Evolutionary conservation across 148 eudicot species (phyloP), one percentile per base, ranked within the genome.

Genomic region (Rhododendron henanense): DNA sequence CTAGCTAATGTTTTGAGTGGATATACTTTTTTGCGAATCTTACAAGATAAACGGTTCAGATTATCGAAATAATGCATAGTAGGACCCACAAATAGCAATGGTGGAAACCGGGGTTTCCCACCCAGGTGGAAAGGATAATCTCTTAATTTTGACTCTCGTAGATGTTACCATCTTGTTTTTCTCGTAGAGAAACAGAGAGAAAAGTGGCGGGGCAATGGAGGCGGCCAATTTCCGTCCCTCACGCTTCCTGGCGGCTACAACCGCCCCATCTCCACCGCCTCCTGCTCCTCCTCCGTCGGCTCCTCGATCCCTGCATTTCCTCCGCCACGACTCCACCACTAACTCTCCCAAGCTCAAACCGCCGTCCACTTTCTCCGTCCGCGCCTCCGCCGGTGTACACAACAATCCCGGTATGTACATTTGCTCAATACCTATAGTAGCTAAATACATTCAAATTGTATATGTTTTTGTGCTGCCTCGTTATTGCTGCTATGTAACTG

Each of bases 401-500:
- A 90, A 86, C 31, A 97, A 91, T 84, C 88, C 91, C 35, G 94
- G 95, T 94, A 83, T 28, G 55, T 18, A 18, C 61, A 55, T 55
- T 16, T 55, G 6, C 21, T 55, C 23, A 55, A 55, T 4, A 4
- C 61, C 16, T 16, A 18, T 18, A 3, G 3, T 15, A 18, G 5
- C 21, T 16, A 10, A 21, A 37, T 21, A 74, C 6, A 18, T 35
- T 33, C 37, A 2, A 3, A 18, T 5, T 75, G 79, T 19, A 6
- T 19, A 5, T 65, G 11, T 39, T 3, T 11, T 6, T 51, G 41
- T 16, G 3, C 75, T 15, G 35, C 10, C 75, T 85, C 28, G 23
- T 44, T 55, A 18, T 55, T 55, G 10, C 2, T 33, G 41, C 41
- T 65, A 21, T 37, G 44, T 37, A n/a, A 41, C 79, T n/a, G 67